Evolutionary conservation across 2,329 filamentous ascomycete genomes (phyloP), one percentile per base, ranked within the genome.

Genomic region (Sporothrix pallida): DNA sequence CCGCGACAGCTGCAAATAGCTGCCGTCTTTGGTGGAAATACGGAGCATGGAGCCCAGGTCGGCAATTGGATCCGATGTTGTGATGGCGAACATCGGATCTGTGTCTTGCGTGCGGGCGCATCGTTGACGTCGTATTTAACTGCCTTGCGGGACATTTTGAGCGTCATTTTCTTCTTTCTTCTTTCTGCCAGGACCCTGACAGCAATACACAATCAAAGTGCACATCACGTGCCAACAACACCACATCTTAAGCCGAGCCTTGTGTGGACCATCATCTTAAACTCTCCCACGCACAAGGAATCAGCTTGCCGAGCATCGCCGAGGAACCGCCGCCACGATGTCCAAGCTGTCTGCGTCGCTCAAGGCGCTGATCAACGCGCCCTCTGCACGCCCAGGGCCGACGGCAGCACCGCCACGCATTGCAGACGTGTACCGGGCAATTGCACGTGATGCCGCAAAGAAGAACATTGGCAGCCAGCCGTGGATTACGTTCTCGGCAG

Each of bases 311-410:
- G 23, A 68, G 1, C 12, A 44, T 63, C 54, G 56, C 54, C 54
- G 60, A 58, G 26, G 12, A 37, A 23, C 46, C 26, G 42, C 54
- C 65, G 26, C 23, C 74, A 82, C 79, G 77, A 94, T 93, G 92
- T 90, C 92, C 7, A 94, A 93, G 81, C 86, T 95, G 23, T 92
- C 92, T 1, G 85, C 88, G 0, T 83, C 88, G 69, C 86, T 95
- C 77, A 95, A 94, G 83, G 86, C 89, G 65, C 88, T 95, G 76
- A 91, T 95, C 83, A 92, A 92, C 78, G 88, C 91, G 74, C 86
- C 91, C 3, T 88, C 90, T 78, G 89, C 92, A 60, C 86, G 87
- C 1, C 90, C 92, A 0, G 88, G 89, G 69, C 90, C 89, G 1
- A 86, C 90, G 1, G 86, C 90, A 0, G 91, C 92, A 1, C 88